Evolutionary conservation across 2,329 filamentous ascomycete genomes (phyloP).

Genomic region (Ciborinia camelliae): DNA sequence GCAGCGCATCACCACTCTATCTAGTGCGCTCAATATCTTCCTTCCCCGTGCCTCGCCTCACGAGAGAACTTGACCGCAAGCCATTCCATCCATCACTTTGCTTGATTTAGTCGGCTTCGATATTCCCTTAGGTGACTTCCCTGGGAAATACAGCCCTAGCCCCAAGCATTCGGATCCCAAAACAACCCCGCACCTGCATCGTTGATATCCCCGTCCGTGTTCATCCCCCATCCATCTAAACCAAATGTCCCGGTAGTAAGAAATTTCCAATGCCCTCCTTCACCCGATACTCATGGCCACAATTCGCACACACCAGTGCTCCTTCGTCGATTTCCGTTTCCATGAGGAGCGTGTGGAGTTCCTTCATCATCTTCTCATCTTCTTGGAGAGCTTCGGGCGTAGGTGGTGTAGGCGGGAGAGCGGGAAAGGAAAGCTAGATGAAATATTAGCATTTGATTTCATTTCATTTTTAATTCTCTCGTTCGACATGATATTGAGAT

Average conservation of each 20-base stretch:
- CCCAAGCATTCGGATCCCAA: neutral
- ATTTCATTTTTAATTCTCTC: slow-evolving; percentile 14
- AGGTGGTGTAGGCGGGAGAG: slow-evolving; percentile 63
- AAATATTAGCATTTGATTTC: slow-evolving; percentile 14
- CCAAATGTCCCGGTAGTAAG: slow-evolving; percentile 86
- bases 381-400: slow-evolving; percentile 58
- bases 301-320: slow-evolving; percentile 84
- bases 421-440: slow-evolving; percentile 71
- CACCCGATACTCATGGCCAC: slow-evolving; percentile 89
- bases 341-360: slow-evolving; percentile 77
- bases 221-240: slow-evolving; percentile 41
- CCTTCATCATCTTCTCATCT: slow-evolving; percentile 68
- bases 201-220: neutral
- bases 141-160: no score
- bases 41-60: no score
- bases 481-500: no score
- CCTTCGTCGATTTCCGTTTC: slow-evolving; percentile 90
- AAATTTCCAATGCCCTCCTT: slow-evolving; percentile 98
- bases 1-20: no score
- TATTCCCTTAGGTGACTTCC: no score
- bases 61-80: neutral
- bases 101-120: no score
- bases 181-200: neutral
- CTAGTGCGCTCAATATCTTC: neutral
- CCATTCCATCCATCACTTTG: no score